Evolutionary conservation across 2,329 filamentous ascomycete genomes (phyloP), one percentile per base, ranked within the genome.

Genomic region (Fusarium buxicola): DNA sequence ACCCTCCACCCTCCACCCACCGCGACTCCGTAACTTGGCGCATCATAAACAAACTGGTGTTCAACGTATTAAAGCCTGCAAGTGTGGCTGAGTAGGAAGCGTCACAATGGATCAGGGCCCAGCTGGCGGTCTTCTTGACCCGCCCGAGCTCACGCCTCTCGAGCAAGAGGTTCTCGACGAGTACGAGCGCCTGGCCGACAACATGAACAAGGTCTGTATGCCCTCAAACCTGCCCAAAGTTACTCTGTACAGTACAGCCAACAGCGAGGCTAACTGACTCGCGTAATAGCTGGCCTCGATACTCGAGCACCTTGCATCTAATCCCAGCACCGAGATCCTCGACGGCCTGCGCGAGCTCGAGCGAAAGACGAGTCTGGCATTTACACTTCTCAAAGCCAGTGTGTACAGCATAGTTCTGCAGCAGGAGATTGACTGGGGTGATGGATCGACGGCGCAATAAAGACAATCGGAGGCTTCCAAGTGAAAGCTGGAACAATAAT

Each of bases 401-500:
- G 95, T 99, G 64, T 99, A 99, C 80, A 96, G 92, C 74, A 99
- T 99, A 80, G 94, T 99, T 60, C 77, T 99, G 81, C 94, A 99
- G 84, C 94, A 98, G 84, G 92, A 98, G 84, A 92, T 96, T 71
- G 89, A 90, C 63, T 91, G 89, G 77, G 90, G 86, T 44, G 82
- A 83, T 66, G 78, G 80, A 73, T 81, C 72, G 21, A 74, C 67
- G 12, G 73, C 74, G 27, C 73, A 73, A 64, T 74, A 55, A 72
- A 47, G 51, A 21, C 21, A 21, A 21, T 39, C 21, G 28, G 35
- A 69, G 47, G 69, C 74, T 30, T 30, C 28, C 28, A 73, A 74
- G 5, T 10, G 35, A 31, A 4, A 16, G 35, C 13, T 2, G 21
- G 34, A 18, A 18, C 10, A 27, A 36, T 10, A 18, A 41, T 8